Evolutionary conservation across 345 rosid genomes (phyloP).

Genomic region (Stellera chamaejasme): DNA sequence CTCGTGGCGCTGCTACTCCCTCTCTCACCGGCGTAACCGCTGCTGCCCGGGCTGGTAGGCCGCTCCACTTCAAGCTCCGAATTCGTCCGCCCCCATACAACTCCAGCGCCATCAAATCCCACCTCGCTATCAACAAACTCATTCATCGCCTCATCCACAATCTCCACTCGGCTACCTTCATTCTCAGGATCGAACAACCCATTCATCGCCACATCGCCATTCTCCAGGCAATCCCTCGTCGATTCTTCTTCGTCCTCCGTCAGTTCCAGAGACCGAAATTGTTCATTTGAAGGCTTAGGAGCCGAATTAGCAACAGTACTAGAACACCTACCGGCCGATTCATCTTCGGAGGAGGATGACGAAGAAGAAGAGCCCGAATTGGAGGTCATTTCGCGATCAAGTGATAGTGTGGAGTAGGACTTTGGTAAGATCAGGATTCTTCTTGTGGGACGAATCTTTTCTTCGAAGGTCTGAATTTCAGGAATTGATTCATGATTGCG

Average conservation of each 20-base stretch:
- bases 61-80: slow-evolving; percentile 52
- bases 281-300: slow-evolving; percentile 22
- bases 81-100: slow-evolving; percentile 29
- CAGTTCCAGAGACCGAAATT: slow-evolving; percentile 22
- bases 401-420: no score
- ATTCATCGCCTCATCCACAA: slow-evolving; percentile 10
- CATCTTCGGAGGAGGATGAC: slow-evolving; percentile 20
- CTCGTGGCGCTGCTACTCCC: slow-evolving; percentile 70
- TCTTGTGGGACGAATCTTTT: no score
- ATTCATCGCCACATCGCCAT: slow-evolving; percentile 6
- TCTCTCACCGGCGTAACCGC: slow-evolving; percentile 94
- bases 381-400: slow-evolving; percentile 10
- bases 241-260: slow-evolving; percentile 19
- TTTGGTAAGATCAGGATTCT: no score
- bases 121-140: slow-evolving; percentile 9
- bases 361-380: slow-evolving; percentile 27
- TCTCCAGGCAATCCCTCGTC: slow-evolving; percentile 2
- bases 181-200: slow-evolving; percentile 18
- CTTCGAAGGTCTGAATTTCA: no score
- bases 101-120: slow-evolving; percentile 15
- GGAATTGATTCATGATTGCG: no score
- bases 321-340: slow-evolving; percentile 25
- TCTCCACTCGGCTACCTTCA: slow-evolving; percentile 1
- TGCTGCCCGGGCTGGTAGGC: slow-evolving; percentile 73
- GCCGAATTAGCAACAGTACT: slow-evolving; percentile 15